These are phyloP conservation scores for Porogramme epimiltina DNA, from an alignment of 1,284 basidiomycete genomes.

Conservation along the genomic window DNA sequence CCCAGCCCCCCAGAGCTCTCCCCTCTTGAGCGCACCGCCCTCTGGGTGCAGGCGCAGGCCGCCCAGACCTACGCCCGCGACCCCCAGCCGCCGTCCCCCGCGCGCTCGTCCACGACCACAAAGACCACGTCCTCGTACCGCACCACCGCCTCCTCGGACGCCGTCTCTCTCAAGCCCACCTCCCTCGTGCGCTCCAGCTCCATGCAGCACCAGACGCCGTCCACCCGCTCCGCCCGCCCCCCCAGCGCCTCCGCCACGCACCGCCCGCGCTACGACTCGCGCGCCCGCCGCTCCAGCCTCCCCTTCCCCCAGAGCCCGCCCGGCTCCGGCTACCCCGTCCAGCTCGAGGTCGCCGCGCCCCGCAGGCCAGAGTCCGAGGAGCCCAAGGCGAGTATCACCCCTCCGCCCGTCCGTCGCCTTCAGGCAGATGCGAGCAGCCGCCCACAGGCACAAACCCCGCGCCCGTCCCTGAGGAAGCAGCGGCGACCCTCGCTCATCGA, in stretches of 20 bases:
- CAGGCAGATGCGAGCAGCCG: slow-evolving; percentile 6
- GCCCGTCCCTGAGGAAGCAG: slow-evolving; percentile 19
- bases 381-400: slow-evolving; percentile 13
- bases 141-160: slow-evolving; percentile 24
- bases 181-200: slow-evolving; percentile 7
- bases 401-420: neutral
- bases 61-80: slow-evolving; percentile 7
- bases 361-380: slow-evolving; percentile 9
- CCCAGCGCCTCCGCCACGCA: slow-evolving; percentile 6
- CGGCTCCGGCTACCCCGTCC: slow-evolving; percentile 28
- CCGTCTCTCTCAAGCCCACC: slow-evolving; percentile 9
- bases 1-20: slow-evolving; percentile 15
- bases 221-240: neutral
- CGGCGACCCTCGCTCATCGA: slow-evolving; percentile 22
- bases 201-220: slow-evolving; percentile 1
- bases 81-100: slow-evolving; percentile 10
- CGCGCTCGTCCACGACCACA: slow-evolving; percentile 14
- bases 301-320: slow-evolving; percentile 32
- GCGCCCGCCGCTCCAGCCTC: slow-evolving; percentile 11
- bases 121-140: slow-evolving; percentile 21
- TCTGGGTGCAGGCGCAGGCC: slow-evolving; percentile 24
- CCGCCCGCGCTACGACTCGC: slow-evolving; percentile 7
- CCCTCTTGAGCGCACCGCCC: slow-evolving; percentile 21
- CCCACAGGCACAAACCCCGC: slow-evolving; percentile 4
- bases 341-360: slow-evolving; percentile 24